Conservation (phyloP, 208 protist species). For the Leishmania tarentolae region DNA sequence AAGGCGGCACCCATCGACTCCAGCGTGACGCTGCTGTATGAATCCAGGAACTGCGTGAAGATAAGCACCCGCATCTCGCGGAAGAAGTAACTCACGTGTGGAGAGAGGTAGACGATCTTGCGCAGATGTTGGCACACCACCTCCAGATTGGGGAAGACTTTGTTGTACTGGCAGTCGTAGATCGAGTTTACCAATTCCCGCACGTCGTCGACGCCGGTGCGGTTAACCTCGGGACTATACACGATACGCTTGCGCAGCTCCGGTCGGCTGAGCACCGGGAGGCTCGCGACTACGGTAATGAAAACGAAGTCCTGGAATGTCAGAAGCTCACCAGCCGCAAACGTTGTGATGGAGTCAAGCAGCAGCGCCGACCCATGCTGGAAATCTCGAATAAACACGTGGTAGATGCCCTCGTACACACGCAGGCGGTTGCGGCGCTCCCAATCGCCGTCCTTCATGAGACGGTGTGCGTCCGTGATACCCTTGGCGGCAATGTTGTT, state of each 20-base stretch:
- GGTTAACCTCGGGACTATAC: constrained; percentile 92
- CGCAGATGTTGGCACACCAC: constrained; percentile 92
- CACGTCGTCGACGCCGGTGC: constrained; percentile 90
- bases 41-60: constrained; percentile 99
- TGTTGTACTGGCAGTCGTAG: constrained; percentile 95
- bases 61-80: constrained; percentile 96
- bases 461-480: constrained; percentile 91
- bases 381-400: constrained; percentile 96
- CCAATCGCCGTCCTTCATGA: constrained; percentile 99
- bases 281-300: constrained; percentile 93
- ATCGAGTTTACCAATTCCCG: constrained; percentile 90
- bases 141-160: constrained; percentile 93
- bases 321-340: constrained; percentile 96
- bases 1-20: constrained; percentile 96
- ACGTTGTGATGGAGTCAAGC: constrained; percentile 97
- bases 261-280: constrained; percentile 88
- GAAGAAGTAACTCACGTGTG: constrained; percentile 96
- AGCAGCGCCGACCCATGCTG: constrained; percentile 92
- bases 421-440: constrained; percentile 98
- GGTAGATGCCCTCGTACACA: constrained; percentile 98
- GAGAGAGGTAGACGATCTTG: constrained; percentile 90
- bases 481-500: constrained; percentile 89
- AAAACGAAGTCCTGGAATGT: constrained; percentile 95
- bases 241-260: constrained; percentile 91
- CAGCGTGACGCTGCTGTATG: constrained; percentile 97